Conservation (phyloP, 768 basidiomycete species). For the Jaapia argillacea region DNA sequence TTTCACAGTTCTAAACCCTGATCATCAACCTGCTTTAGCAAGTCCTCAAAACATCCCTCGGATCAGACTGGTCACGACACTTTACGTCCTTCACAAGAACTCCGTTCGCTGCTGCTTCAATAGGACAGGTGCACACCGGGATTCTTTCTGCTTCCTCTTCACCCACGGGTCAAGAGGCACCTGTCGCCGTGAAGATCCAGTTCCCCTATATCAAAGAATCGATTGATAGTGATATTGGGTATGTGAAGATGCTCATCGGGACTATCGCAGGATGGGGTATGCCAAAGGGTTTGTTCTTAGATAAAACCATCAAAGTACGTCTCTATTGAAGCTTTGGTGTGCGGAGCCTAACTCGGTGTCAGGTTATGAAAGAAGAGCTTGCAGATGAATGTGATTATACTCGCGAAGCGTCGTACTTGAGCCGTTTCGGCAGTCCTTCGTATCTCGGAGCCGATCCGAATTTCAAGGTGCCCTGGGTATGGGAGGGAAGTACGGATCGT, state of each 20-base stretch:
- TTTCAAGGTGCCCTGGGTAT: conserved; percentile 83
- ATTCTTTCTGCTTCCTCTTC: conserved; percentile 41
- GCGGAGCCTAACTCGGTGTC: not conserved
- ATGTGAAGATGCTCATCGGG: conserved; percentile 65
- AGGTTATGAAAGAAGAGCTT: conserved; percentile 86
- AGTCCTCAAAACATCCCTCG: conserved; percentile 72
- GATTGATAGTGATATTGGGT: conserved; percentile 80
- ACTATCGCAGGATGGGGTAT: conserved; percentile 73
- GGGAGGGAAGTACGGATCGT: conserved; percentile 68
- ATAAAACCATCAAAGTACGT: conserved; percentile 67
- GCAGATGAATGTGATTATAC: conserved; percentile 88
- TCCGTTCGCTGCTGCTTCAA: conserved; percentile 93
- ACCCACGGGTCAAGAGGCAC: conserved; percentile 43
- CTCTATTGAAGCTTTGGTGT: not conserved
- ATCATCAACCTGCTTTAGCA: conserved; percentile 22
- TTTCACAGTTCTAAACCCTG: not conserved
- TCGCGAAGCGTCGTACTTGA: conserved; percentile 69
- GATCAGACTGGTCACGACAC: conserved; percentile 57
- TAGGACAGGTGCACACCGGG: conserved; percentile 89
- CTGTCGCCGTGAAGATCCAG: conserved; percentile 82
- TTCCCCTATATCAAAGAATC: conserved; percentile 88
- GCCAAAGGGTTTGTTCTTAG: conserved; percentile 84
- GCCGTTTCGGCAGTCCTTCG: conserved; percentile 41
- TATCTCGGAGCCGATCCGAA: conserved; percentile 47
- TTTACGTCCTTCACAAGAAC: conserved; percentile 75